A percentile compares a stretch with the other conserved stretches of the same genome.
These are phyloP conservation scores for Colletotrichum incanum DNA, from an alignment of 2,329 filamentous ascomycete species.

Conservation along the genomic window DNA sequence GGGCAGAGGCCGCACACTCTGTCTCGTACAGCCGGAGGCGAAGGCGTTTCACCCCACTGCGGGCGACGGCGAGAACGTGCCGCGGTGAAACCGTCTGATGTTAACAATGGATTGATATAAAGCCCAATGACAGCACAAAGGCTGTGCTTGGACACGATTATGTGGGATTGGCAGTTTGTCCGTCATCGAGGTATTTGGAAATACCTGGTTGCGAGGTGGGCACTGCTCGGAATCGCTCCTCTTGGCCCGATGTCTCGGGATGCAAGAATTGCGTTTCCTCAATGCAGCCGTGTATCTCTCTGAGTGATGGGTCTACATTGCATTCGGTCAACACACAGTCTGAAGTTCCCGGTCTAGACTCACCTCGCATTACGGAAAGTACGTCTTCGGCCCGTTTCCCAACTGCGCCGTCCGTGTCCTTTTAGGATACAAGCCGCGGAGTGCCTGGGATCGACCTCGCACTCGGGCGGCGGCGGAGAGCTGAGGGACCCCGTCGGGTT, in stretches of 20 bases:
- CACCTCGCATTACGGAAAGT: background rate
- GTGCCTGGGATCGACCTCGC: conserved; percentile 8
- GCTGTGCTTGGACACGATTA: background rate
- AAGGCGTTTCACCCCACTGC: conserved; percentile 37
- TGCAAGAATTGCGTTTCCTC: background rate
- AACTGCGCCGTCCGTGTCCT: conserved; percentile 1
- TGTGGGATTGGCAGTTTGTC: background rate
- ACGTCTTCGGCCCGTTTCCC: background rate
- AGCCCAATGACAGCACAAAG: conserved; percentile 2
- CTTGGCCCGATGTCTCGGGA: background rate
- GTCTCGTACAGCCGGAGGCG: conserved; percentile 18
- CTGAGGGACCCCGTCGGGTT: conserved; percentile 5
- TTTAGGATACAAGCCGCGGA: background rate
- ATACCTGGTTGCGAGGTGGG: background rate
- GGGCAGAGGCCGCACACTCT: conserved; percentile 9
- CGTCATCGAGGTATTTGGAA: conserved; percentile 19
- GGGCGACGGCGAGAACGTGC: conserved; percentile 26
- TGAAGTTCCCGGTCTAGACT: background rate
- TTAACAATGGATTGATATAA: conserved; percentile 1
- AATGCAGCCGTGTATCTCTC: background rate
- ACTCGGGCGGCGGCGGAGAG: conserved; percentile 23
- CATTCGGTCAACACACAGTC: background rate
- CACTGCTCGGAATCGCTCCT: background rate
- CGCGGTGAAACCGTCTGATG: conserved; percentile 41
- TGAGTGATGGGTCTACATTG: background rate